These are phyloP conservation scores for Stagonosporopsis rhizophila DNA, from an alignment of 2,329 filamentous ascomycete genomes.

Conservation along the genomic window DNA sequence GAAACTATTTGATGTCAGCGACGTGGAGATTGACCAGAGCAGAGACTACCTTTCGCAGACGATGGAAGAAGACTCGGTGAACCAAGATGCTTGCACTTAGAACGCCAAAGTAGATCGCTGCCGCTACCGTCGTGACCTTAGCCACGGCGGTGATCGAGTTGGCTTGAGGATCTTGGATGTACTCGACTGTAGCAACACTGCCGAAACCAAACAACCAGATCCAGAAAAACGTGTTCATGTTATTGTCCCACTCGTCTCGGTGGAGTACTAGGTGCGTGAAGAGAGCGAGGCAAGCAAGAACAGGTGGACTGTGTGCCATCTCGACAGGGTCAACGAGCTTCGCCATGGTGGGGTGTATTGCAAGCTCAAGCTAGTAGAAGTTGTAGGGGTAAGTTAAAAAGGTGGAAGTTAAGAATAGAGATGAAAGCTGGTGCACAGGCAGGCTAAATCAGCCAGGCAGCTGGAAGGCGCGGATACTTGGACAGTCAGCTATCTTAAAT, in stretches of 20 bases:
- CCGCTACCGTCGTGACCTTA: constrained; percentile 17
- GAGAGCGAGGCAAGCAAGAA: constrained; percentile 31
- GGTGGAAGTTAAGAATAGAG: background rate
- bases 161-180: constrained; percentile 18
- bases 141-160: constrained; percentile 21
- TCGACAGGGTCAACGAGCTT: constrained; percentile 14
- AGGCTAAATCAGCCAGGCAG: background rate
- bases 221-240: constrained; percentile 21
- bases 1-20: constrained; percentile 36
- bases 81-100: constrained; percentile 44
- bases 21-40: no score
- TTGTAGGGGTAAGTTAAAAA: no score
- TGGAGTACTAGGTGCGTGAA: constrained; percentile 33
- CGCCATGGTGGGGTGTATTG: constrained; percentile 4
- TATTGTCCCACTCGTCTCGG: constrained; percentile 36
- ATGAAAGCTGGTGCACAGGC: background rate
- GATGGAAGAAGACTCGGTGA: constrained; percentile 53
- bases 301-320: constrained; percentile 29
- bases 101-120: constrained; percentile 31
- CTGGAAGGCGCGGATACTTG: background rate
- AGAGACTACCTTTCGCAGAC: constrained; percentile 37
- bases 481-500: background rate
- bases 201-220: constrained; percentile 28
- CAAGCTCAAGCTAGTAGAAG: background rate
- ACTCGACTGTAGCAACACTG: constrained; percentile 27